Evolutionary conservation across 306 rosid species (phyloP), one percentile per base, ranked within the genome.

Genomic region (Quercus alba): DNA sequence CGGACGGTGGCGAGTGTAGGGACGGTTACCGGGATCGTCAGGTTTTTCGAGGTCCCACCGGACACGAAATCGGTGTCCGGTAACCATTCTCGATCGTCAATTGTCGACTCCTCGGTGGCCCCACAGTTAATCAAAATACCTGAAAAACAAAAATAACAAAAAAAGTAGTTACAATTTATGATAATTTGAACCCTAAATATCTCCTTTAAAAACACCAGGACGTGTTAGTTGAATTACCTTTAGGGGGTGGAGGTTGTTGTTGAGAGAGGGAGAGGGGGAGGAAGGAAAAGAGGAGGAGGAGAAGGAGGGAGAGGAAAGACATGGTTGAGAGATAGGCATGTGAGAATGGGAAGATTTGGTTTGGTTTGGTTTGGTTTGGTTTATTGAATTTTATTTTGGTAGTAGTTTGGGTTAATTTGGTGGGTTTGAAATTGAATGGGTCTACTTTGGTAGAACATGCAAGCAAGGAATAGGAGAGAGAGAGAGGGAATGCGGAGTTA

Each of bases 51-150:
- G 17, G 82, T 73, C 15, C 98, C 98, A 0, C 76, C 54, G 51
- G 90, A 56, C 77, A 93, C 68, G 59, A 83, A 91, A 4, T 0
- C 52, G 18, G 68, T 31, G 61, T 96, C 98, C 18, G 98, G 81
- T 19, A 77, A 63, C 99, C 98, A 96, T 46, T 35, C 2, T 5
- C 75, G 93, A 64, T 82, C 90, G 6, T 81, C 74, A 74, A 85
- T 69, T 23, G 25, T 54, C 56, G 89, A 80, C 31, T 33, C 23
- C 0, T 81, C 20, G 0, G 70, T 63, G 56, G 94, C 83, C 7
- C 97, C 98, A 38, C 98, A 89, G 70, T 96, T 78, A 49, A 96
- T 88, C 66, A 81, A 81, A 57, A 70, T 20, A 38, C 88, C 93
- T 87, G 73, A 28, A 61, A 14, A 21, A 70, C 21, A 79, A 20